Percentiles rank a stretch among this genome's conserved stretches.
Evolutionary conservation across 441 rosid species (phyloP).

Genomic region (Croton setiger): DNA sequence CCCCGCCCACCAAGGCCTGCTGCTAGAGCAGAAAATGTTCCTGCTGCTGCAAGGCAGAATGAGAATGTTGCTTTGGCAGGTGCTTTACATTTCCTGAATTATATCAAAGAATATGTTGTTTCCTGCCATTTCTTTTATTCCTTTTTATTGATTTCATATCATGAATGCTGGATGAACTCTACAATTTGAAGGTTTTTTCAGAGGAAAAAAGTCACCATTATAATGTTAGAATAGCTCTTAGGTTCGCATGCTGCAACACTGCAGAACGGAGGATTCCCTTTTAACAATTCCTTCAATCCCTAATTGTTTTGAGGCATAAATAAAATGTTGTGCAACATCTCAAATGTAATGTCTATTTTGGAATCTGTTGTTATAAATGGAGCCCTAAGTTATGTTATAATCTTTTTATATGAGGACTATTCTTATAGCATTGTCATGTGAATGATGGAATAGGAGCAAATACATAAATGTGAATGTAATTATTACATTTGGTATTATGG

Average conservation of each 20-base stretch:
- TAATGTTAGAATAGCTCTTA: not conserved
- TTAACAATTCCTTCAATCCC: not conserved
- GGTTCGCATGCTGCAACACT: not conserved
- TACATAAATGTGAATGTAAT: not conserved
- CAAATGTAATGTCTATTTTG: not conserved
- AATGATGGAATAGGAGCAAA: not conserved
- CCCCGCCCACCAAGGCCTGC: conserved; percentile 74
- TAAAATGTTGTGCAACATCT: not conserved
- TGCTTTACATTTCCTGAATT: conserved; percentile 29
- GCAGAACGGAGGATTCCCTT: not conserved
- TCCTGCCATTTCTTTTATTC: not conserved
- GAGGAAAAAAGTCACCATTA: not conserved
- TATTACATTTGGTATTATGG: not conserved
- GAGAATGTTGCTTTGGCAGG: conserved; percentile 58
- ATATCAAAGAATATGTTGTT: not conserved
- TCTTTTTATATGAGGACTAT: not conserved
- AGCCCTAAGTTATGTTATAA: not conserved
- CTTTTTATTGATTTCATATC: not conserved
- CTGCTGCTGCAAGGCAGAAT: conserved; percentile 63
- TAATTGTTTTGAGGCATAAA: not conserved
- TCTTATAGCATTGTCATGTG: not conserved
- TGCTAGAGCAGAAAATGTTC: conserved; percentile 59
- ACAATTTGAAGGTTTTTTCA: not conserved
- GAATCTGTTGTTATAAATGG: not conserved
- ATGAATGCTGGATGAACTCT: not conserved